phyloP scores from a whole-genome alignment of 345 rosid species.

The Salix purpurea region DNA sequence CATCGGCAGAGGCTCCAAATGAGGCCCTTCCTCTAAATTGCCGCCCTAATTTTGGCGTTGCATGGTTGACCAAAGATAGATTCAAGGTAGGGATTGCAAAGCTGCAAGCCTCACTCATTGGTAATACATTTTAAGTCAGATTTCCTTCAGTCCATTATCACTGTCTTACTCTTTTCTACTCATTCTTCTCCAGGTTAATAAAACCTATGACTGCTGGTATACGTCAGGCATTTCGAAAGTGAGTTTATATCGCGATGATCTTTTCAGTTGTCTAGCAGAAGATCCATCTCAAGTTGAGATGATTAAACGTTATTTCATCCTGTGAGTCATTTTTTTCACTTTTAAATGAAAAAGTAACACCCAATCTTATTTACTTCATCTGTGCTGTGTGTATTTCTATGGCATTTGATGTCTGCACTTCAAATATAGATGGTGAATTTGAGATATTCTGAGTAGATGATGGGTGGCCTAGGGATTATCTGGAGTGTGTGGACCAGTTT shows the following conservation, averaged over 20 bases:
- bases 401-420: background rate
- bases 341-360: background rate
- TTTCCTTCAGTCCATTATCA: background rate
- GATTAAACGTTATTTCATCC: constrained; percentile 40
- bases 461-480: background rate
- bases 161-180: background rate
- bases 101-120: background rate
- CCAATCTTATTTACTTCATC: background rate
- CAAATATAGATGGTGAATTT: background rate
- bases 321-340: constrained; percentile 45
- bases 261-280: constrained; percentile 66
- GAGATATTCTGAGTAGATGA: background rate
- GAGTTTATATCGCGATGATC: constrained; percentile 58
- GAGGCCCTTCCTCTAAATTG: constrained; percentile 89
- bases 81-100: constrained; percentile 53
- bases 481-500: background rate
- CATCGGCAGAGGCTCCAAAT: constrained; percentile 80
- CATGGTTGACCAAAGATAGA: constrained; percentile 69
- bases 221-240: constrained; percentile 55
- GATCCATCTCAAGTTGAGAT: constrained; percentile 59
- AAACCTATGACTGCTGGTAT: constrained; percentile 93
- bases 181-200: constrained; percentile 54
- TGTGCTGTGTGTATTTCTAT: background rate
- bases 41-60: constrained; percentile 72
- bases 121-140: background rate